These are phyloP conservation scores for Deuterostichococcus epilithicus DNA, from an alignment of 139 green algal genomes.

Conservation along the genomic window DNA sequence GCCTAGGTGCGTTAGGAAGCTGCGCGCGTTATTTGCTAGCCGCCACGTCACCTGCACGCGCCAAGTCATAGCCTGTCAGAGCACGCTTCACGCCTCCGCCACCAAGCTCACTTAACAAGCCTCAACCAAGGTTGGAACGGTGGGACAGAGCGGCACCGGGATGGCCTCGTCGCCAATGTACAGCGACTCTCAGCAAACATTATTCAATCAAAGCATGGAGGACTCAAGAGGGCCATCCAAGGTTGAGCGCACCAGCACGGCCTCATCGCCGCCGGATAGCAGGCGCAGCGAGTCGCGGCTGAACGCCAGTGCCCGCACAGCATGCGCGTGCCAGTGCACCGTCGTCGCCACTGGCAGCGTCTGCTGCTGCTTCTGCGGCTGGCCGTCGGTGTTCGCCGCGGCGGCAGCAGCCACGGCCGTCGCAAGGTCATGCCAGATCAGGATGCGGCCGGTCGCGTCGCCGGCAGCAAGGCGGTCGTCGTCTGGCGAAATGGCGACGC, in stretches of 20 bases:
- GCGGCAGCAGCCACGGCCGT: constrained; percentile 14
- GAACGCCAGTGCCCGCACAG: constrained; percentile 71
- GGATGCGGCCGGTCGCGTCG: constrained; percentile 72
- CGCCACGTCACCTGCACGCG: constrained; percentile 66
- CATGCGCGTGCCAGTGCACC: constrained; percentile 82
- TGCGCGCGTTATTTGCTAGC: constrained; percentile 32
- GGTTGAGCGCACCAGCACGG: constrained; percentile 55
- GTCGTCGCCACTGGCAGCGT: constrained; percentile 37
- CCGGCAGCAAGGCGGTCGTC: constrained; percentile 64
- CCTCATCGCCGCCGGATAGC: constrained; percentile 79
- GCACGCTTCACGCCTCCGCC: no score
- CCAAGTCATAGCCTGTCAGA: no score
- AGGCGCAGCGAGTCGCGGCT: constrained; percentile 66
- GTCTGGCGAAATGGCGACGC: constrained; percentile 50
- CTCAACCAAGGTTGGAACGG: no score
- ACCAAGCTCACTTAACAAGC: no score
- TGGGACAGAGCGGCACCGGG: no score
- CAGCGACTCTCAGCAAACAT: no score
- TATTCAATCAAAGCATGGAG: no score
- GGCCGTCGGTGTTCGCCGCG: neutral
- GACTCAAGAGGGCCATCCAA: neutral
- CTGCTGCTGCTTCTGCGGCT: neutral
- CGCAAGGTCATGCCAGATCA: constrained; percentile 64
- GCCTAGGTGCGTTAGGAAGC: constrained; percentile 68
- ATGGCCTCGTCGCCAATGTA: no score